Percentiles rank a stretch among this genome's conserved stretches.
phyloP scores from a whole-genome alignment of 345 rosid genomes.

The Boechera retrofracta region DNA sequence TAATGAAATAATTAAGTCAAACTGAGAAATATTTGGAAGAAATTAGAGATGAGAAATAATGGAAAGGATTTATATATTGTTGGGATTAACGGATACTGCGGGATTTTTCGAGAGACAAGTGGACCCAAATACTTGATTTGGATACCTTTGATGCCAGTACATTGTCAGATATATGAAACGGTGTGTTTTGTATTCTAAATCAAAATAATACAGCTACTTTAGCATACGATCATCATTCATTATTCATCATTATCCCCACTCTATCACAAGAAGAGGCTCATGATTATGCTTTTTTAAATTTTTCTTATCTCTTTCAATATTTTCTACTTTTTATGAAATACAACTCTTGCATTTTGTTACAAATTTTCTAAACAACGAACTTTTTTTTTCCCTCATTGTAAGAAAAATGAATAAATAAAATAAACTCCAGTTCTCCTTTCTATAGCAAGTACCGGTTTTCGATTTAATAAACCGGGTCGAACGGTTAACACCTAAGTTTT shows the following conservation, averaged over 20 bases:
- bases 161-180: slow-evolving; percentile 33
- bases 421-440: too few relatives aligned
- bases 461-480: background rate
- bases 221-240: background rate
- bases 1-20: background rate
- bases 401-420: background rate
- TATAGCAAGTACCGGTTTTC: too few relatives aligned
- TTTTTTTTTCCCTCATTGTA: too few relatives aligned
- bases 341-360: background rate
- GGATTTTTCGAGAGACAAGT: slow-evolving; percentile 19
- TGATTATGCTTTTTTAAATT: slow-evolving; percentile 10
- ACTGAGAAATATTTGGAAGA: background rate
- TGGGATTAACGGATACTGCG: slow-evolving; percentile 32
- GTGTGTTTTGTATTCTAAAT: slow-evolving; percentile 17
- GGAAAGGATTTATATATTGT: background rate
- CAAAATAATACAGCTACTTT: slow-evolving; percentile 6
- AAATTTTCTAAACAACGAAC: too few relatives aligned
- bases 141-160: slow-evolving; percentile 30
- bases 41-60: background rate
- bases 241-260: slow-evolving; percentile 23
- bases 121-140: slow-evolving; percentile 31
- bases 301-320: slow-evolving; percentile 7
- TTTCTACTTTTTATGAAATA: too few relatives aligned
- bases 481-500: background rate
- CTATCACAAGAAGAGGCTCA: background rate